A percentile compares a stretch with the other conserved stretches of the same genome.
phyloP scores from a whole-genome alignment of 2,329 filamentous ascomycete genomes.

The Aspergillus carbonarius region DNA sequence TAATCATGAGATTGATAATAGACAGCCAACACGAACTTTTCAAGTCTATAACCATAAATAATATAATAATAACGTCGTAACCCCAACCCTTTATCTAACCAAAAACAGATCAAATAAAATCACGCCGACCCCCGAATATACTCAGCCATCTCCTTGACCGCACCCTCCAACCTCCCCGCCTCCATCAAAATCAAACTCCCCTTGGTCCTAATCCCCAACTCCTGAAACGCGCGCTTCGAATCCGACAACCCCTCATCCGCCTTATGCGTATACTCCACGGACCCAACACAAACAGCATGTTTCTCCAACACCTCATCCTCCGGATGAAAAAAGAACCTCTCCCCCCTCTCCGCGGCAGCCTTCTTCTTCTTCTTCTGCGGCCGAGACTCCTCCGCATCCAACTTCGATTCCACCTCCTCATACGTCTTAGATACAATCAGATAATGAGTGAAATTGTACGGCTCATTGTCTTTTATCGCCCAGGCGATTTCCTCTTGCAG shows the following conservation, averaged over 20 bases:
- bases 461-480: conserved; percentile 85
- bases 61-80: not conserved
- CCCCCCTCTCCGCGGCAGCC: conserved; percentile 43
- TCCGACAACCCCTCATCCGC: conserved; percentile 77
- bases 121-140: conserved; percentile 54
- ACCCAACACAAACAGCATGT: conserved; percentile 68
- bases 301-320: conserved; percentile 88
- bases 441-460: conserved; percentile 91
- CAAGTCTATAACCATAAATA: conserved; percentile 1
- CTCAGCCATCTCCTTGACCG: conserved; percentile 72
- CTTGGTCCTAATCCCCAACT: conserved; percentile 80
- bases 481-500: conserved; percentile 86
- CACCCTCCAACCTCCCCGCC: conserved; percentile 69
- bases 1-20: not conserved
- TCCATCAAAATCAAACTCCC: conserved; percentile 88
- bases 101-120: conserved; percentile 5
- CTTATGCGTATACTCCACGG: conserved; percentile 76
- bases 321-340: conserved; percentile 87
- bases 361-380: conserved; percentile 69
- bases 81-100: not conserved
- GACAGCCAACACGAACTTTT: conserved; percentile 3
- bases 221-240: conserved; percentile 91
- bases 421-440: conserved; percentile 91
- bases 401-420: conserved; percentile 75
- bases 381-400: conserved; percentile 65